These are phyloP conservation scores for Starmera amethionina DNA, from an alignment of 805 yeast species.

Conservation along the genomic window DNA sequence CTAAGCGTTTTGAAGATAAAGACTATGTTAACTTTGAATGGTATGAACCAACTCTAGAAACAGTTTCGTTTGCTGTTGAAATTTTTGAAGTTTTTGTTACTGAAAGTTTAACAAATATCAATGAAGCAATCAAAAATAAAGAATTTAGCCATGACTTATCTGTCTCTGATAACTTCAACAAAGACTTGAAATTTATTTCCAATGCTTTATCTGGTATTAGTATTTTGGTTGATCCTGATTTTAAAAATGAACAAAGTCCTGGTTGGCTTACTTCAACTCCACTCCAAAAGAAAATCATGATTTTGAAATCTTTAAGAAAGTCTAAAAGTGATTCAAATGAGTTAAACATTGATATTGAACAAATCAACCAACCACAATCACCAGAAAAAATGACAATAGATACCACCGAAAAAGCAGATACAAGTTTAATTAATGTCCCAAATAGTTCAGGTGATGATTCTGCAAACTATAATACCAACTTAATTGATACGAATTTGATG, in stretches of 20 bases:
- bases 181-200: conserved; percentile 45
- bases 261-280: conserved; percentile 5
- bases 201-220: conserved; percentile 63
- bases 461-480: too few relatives aligned
- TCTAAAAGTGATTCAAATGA: conserved; percentile 24
- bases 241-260: conserved; percentile 20
- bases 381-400: conserved; percentile 18
- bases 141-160: conserved; percentile 16
- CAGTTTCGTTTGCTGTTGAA: conserved; percentile 50
- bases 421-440: too few relatives aligned
- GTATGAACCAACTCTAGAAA: conserved; percentile 58
- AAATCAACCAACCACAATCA: conserved; percentile 7
- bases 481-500: conserved; percentile 17
- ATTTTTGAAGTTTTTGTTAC: conserved; percentile 42
- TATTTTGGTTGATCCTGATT: conserved; percentile 64
- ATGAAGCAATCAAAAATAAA: conserved; percentile 21
- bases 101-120: conserved; percentile 33
- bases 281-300: conserved; percentile 18
- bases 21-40: conserved; percentile 54
- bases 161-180: conserved; percentile 42
- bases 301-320: conserved; percentile 27
- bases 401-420: too few relatives aligned
- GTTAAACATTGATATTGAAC: conserved; percentile 27
- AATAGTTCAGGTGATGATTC: too few relatives aligned
- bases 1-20: conserved; percentile 31